Evolutionary conservation across 169 alveolate species (phyloP).

Genomic region (Plasmodium gonderi): DNA sequence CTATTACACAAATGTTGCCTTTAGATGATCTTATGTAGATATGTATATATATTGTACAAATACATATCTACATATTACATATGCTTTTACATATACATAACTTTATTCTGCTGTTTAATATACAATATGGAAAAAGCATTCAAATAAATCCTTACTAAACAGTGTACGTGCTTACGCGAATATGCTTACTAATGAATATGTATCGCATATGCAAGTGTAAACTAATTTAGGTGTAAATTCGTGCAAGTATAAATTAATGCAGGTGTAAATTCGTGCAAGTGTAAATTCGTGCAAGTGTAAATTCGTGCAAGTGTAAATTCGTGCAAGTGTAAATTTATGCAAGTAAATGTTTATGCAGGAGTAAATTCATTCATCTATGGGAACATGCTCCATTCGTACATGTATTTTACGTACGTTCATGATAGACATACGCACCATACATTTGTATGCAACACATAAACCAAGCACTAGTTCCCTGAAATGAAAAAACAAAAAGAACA

Average conservation of each 20-base stretch:
- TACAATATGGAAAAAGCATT: background rate
- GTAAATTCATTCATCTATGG: background rate
- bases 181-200: no score
- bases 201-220: background rate
- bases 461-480: no score
- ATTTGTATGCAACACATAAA: background rate
- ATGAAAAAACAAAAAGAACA: background rate
- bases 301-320: no score
- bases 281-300: background rate
- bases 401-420: no score
- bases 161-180: no score
- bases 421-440: background rate
- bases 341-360: no score
- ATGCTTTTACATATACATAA: background rate
- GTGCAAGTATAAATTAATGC: background rate
- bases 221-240: background rate
- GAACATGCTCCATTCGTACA: no score
- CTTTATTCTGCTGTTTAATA: background rate
- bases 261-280: background rate
- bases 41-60: background rate
- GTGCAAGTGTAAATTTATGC: background rate
- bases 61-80: background rate
- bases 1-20: background rate
- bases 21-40: background rate
- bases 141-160: no score